Evolutionary conservation across 257 asterid species (phyloP).

Genomic region (Solanum chiquidenum): DNA sequence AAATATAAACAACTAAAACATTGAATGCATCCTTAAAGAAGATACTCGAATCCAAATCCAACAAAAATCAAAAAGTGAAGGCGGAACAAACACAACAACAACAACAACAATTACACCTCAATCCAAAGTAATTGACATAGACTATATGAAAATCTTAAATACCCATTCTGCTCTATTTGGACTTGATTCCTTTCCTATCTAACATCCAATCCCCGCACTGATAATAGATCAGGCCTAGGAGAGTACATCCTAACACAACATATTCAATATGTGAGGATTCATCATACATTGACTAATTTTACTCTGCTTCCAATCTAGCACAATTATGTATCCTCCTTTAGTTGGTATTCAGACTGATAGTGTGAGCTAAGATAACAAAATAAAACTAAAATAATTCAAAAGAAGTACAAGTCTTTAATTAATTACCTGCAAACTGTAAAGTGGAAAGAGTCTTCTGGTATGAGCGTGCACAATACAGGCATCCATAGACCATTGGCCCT

Average conservation of each 20-base stretch:
- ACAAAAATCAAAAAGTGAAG: not conserved
- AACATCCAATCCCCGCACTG: not conserved
- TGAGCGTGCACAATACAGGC: slow-evolving; percentile 73
- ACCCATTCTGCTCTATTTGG: not conserved
- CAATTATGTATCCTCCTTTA: not conserved
- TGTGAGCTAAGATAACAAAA: not conserved
- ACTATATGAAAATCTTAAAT: not conserved
- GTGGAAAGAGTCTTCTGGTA: slow-evolving; percentile 78
- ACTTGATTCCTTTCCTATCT: not conserved
- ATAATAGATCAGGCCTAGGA: not conserved
- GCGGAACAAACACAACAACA: not conserved
- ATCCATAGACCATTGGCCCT: slow-evolving; percentile 99
- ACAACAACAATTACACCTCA: not conserved
- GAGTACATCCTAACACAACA: not conserved
- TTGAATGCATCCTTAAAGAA: not conserved
- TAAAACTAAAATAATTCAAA: not conserved
- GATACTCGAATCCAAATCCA: not conserved
- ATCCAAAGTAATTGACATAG: not conserved
- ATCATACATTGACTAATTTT: not conserved
- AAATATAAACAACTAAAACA: not conserved
- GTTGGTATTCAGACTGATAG: not conserved
- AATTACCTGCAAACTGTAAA: slow-evolving; percentile 76
- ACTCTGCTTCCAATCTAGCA: not conserved
- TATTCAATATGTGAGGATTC: not conserved
- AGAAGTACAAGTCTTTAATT: not conserved